Percentiles rank a stretch among this genome's conserved stretches.
phyloP scores from a whole-genome alignment of 805 yeast species.

The Pichia phayaonensis region DNA sequence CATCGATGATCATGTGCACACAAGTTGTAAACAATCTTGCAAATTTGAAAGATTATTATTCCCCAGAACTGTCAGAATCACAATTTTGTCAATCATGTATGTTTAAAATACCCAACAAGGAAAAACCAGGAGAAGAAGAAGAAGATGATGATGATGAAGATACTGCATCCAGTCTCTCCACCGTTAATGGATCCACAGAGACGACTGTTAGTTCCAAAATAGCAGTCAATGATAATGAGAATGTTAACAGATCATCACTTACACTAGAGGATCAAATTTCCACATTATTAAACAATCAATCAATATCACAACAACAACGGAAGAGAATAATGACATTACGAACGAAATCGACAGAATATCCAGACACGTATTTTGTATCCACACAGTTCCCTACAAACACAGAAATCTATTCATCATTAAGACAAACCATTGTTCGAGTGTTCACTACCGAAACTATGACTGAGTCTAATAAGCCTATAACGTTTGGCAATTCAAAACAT shows the following conservation, averaged over 20 bases:
- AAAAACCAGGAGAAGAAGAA: neutral
- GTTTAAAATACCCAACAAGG: constrained; percentile 20
- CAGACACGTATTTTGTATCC: constrained; percentile 33
- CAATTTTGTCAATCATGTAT: constrained; percentile 53
- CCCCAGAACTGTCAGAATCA: constrained; percentile 30
- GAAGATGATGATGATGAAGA: neutral
- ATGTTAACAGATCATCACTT: neutral
- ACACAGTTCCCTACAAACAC: constrained; percentile 56
- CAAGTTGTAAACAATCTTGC: constrained; percentile 27
- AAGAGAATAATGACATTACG: constrained; percentile 8
- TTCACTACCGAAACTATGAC: constrained; percentile 59
- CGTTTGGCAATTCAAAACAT: constrained; percentile 52
- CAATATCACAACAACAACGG: neutral
- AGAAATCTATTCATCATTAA: constrained; percentile 43
- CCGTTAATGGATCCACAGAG: neutral
- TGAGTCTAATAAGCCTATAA: constrained; percentile 53
- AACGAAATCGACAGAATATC: constrained; percentile 12
- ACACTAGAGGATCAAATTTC: constrained; percentile 9
- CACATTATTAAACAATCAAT: neutral
- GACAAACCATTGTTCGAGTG: constrained; percentile 54
- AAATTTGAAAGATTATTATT: constrained; percentile 24
- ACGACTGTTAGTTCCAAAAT: neutral
- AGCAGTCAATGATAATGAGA: neutral
- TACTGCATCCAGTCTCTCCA: neutral
- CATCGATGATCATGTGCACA: constrained; percentile 57